These are phyloP conservation scores for Pyronema omphalodes DNA, from an alignment of 495 filamentous ascomycete genomes.

Conservation along the genomic window DNA sequence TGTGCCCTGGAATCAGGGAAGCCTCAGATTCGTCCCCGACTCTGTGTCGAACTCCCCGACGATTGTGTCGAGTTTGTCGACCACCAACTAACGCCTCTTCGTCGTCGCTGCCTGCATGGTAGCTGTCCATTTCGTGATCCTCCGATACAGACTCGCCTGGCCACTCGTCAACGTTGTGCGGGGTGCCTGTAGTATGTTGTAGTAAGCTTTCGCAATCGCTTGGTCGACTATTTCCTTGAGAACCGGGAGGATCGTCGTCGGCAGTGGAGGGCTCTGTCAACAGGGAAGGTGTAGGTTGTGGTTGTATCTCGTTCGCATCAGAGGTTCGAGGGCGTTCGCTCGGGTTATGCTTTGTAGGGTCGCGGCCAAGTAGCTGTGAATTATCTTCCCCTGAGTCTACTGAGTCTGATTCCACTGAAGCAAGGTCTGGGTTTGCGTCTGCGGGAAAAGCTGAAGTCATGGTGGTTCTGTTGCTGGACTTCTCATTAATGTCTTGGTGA, in stretches of 20 bases:
- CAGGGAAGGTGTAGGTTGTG: conserved; percentile 2
- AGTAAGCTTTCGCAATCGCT: neutral
- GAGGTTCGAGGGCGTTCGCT: neutral
- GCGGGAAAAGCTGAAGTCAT: conserved; percentile 10
- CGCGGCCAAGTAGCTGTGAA: neutral
- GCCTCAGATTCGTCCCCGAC: conserved; percentile 2
- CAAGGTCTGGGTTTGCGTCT: conserved; percentile 10
- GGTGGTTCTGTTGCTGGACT: neutral
- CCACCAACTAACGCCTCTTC: conserved; percentile 10
- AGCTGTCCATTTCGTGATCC: conserved; percentile 23
- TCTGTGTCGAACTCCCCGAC: neutral
- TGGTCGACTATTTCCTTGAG: neutral
- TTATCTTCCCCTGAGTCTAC: neutral
- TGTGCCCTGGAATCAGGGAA: conserved; percentile 4
- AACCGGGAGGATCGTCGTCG: neutral
- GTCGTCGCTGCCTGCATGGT: conserved; percentile 14
- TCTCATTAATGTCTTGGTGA: neutral
- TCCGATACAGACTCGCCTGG: conserved; percentile 12
- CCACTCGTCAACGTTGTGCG: neutral
- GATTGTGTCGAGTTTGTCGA: conserved; percentile 5
- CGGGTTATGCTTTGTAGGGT: neutral
- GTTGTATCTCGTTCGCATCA: neutral
- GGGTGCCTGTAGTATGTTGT: neutral
- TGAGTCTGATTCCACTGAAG: conserved; percentile 5
- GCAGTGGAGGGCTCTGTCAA: neutral